phyloP scores from a whole-genome alignment of 169 alveolate genomes.

The Theileria equi region DNA sequence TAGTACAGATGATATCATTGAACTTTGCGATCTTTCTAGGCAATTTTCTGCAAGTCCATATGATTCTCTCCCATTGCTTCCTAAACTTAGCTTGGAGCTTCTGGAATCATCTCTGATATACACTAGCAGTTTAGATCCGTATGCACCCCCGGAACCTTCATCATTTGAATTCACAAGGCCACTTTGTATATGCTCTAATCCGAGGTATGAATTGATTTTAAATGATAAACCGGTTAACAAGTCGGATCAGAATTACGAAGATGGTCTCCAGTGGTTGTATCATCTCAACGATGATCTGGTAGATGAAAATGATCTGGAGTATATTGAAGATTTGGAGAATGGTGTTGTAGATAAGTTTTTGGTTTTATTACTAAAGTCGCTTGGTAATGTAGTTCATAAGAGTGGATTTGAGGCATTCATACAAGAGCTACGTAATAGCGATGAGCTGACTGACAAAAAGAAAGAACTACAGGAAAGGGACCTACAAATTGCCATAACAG shows the following conservation, averaged over 20 bases:
- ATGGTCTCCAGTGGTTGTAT: conserved; percentile 24
- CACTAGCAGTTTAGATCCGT: conserved; percentile 37
- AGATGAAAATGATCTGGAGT: conserved; percentile 18
- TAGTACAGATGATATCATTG: conserved; percentile 49
- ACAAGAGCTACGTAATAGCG: conserved; percentile 12
- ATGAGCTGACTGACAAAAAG: conserved; percentile 47
- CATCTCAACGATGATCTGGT: conserved; percentile 9
- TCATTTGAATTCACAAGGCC: conserved; percentile 32
- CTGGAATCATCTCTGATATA: conserved; percentile 20
- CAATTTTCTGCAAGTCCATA: conserved; percentile 41
- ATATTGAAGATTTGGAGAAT: conserved; percentile 17
- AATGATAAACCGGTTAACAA: neutral
- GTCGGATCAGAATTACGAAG: conserved; percentile 15
- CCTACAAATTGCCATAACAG: conserved; percentile 32
- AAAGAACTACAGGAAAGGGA: conserved; percentile 43
- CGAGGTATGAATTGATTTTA: neutral
- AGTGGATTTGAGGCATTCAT: conserved; percentile 29
- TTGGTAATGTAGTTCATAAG: conserved; percentile 1
- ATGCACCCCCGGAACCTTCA: conserved; percentile 25
- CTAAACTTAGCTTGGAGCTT: conserved; percentile 31
- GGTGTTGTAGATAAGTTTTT: conserved; percentile 10
- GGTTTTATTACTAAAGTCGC: conserved; percentile 18
- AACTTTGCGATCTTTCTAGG: conserved; percentile 24
- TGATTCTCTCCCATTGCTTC: conserved; percentile 23
- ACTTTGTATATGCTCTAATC: conserved; percentile 28